Base-by-base conservation (phyloP, 441 rosid species). In the Adansonia rubrostipa region DNA sequence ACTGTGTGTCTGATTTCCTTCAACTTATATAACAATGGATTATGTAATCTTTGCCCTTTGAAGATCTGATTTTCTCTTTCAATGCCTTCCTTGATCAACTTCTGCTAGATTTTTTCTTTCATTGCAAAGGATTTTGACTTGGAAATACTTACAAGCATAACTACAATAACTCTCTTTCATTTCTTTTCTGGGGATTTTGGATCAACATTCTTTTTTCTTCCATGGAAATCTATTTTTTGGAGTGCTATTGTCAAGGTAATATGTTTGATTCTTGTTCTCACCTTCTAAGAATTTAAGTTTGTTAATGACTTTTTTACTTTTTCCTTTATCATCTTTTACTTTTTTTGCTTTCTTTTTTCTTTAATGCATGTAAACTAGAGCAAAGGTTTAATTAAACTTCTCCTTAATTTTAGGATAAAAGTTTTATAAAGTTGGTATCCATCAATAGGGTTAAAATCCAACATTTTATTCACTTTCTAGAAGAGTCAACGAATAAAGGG, bases 361-460 rank as follows among this genome's bases (percentile, higher is more conserved):
- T 24, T 24, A 24, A 24, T 24, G 28, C 28, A 6, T 60, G 68
- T 14, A 63, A 63, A 14, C 28, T 24, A 24, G 28, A 24, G 45
- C 19, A 28, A 33, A 63, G 40, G 45, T 2, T 63, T 13, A 5
- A 63, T 13, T 63, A 1, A 63, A 13, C 19, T 33, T 33, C 9
- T 28, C 67, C 44, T 63, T 63, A 33, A 63, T 28, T 63, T 33
- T 63, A 33, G 68, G 68, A 5, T 33, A 63, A 63, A 28, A 63
- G 45, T 63, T 63, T 11, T 14, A 33, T 45, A 8, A 11, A 62
- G 44, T 62, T 62, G 66, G 44, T 24, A 28, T 62, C 66, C 28
- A 62, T 24, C 44, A 11, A 10, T 62, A 28, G 6, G 42, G 1
- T 62, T 62, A 62, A 62, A 62, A 28, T 5, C 44, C 42, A 60